Evolutionary conservation across 441 rosid genomes (phyloP).

Genomic region (Euphorbia celastroides): DNA sequence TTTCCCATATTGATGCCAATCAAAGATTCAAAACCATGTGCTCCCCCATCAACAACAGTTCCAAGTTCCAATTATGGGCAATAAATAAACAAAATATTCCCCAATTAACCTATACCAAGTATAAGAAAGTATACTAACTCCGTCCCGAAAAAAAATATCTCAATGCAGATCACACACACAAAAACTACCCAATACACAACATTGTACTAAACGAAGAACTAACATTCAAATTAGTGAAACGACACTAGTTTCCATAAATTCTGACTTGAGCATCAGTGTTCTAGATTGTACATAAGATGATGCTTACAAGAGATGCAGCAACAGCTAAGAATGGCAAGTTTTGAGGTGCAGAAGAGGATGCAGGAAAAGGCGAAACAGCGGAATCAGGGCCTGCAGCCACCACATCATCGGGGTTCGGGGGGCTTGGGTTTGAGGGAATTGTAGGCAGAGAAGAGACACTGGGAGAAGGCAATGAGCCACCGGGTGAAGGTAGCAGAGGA

Average conservation of each 20-base stretch:
- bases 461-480: constrained; percentile 34
- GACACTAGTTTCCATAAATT: no score
- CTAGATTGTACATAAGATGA: constrained; percentile 1
- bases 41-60: constrained; percentile 9
- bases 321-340: constrained; percentile 12
- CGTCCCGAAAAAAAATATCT: no score
- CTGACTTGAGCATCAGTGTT: background rate
- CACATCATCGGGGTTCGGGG: constrained; percentile 54
- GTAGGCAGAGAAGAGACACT: constrained; percentile 57
- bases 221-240: no score
- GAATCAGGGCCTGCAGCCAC: constrained; percentile 35
- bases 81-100: background rate
- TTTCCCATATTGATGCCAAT: constrained; percentile 18
- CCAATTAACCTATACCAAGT: no score
- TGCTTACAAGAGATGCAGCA: constrained; percentile 23
- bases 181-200: background rate
- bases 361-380: constrained; percentile 38
- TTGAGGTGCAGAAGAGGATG: constrained; percentile 30
- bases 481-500: constrained; percentile 71
- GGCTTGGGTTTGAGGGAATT: constrained; percentile 69
- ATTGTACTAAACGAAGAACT: no score
- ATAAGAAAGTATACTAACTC: no score
- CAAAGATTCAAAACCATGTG: constrained; percentile 22
- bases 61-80: background rate
- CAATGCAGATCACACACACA: no score